These are phyloP conservation scores for Handroanthus guayacan DNA, from an alignment of 257 asterid species.

Conservation along the genomic window DNA sequence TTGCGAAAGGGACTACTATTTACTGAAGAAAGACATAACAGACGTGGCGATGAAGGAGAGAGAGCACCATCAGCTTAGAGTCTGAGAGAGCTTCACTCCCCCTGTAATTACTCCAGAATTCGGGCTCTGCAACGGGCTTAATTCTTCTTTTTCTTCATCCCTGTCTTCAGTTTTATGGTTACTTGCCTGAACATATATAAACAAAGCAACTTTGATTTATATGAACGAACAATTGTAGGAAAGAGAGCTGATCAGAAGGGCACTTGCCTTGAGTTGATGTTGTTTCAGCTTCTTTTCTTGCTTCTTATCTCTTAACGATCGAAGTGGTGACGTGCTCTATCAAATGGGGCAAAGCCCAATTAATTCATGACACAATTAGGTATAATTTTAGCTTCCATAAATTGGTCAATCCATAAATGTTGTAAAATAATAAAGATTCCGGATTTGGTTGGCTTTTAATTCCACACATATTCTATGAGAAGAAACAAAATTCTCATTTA, in stretches of 20 bases:
- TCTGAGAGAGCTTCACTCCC: conserved; percentile 5
- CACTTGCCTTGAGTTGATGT: conserved; percentile 28
- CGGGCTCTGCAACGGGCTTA: background rate
- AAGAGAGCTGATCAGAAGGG: background rate
- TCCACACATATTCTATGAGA: too few relatives aligned
- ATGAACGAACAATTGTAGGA: background rate
- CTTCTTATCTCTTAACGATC: conserved; percentile 67
- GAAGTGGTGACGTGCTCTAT: conserved; percentile 59
- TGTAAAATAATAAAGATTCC: background rate
- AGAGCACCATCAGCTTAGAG: background rate
- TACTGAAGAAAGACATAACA: too few relatives aligned
- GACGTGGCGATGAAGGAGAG: too few relatives aligned
- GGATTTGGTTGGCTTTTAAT: too few relatives aligned
- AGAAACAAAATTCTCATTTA: too few relatives aligned
- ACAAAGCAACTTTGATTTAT: background rate
- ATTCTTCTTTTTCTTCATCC: conserved; percentile 12
- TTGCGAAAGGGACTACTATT: too few relatives aligned
- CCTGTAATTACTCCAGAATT: conserved; percentile 15
- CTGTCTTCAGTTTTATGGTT: conserved; percentile 2
- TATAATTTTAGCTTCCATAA: too few relatives aligned
- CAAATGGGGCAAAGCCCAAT: background rate
- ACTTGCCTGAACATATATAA: conserved; percentile 32
- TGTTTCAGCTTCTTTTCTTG: conserved; percentile 45
- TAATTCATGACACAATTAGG: background rate
- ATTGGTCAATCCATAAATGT: background rate